phyloP scores from a whole-genome alignment of 768 basidiomycete species.

The Boletus vermiculosoides region DNA sequence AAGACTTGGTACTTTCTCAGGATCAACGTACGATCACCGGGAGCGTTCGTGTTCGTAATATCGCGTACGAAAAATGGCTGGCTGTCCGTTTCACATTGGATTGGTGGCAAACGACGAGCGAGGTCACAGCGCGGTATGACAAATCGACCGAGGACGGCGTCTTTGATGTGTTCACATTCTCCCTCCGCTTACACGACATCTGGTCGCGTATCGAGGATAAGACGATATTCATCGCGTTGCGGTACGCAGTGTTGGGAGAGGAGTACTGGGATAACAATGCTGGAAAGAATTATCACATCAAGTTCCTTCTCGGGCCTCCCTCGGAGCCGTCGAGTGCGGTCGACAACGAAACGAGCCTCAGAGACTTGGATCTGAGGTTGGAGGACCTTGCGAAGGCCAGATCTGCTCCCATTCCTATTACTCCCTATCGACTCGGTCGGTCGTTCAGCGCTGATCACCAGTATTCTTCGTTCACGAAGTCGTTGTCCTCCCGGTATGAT shows the following conservation, averaged over 20 bases:
- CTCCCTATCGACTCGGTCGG: slow-evolving; percentile 15
- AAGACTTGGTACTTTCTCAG: slow-evolving; percentile 50
- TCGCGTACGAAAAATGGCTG: slow-evolving; percentile 85
- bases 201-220: slow-evolving; percentile 78
- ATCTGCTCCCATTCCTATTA: slow-evolving; percentile 17
- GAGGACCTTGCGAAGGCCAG: slow-evolving; percentile 55
- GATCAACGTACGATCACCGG: slow-evolving; percentile 65
- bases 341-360: slow-evolving; percentile 46
- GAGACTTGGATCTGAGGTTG: slow-evolving; percentile 62
- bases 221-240: slow-evolving; percentile 74
- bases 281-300: slow-evolving; percentile 74
- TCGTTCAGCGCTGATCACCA: slow-evolving; percentile 32
- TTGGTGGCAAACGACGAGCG: slow-evolving; percentile 93
- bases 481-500: slow-evolving; percentile 58
- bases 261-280: slow-evolving; percentile 95
- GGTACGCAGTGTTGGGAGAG: slow-evolving; percentile 64
- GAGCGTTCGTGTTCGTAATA: slow-evolving; percentile 73
- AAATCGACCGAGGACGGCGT: slow-evolving; percentile 37
- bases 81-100: slow-evolving; percentile 92
- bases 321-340: slow-evolving; percentile 30
- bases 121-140: slow-evolving; percentile 76
- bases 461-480: slow-evolving; percentile 29
- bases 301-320: slow-evolving; percentile 45
- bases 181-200: slow-evolving; percentile 74
- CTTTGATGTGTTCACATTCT: slow-evolving; percentile 77